A percentile compares a stretch with the other conserved stretches of the same genome.
Conservation (phyloP, 75 land plant genomes). For the Cunninghamia lanceolata region DNA sequence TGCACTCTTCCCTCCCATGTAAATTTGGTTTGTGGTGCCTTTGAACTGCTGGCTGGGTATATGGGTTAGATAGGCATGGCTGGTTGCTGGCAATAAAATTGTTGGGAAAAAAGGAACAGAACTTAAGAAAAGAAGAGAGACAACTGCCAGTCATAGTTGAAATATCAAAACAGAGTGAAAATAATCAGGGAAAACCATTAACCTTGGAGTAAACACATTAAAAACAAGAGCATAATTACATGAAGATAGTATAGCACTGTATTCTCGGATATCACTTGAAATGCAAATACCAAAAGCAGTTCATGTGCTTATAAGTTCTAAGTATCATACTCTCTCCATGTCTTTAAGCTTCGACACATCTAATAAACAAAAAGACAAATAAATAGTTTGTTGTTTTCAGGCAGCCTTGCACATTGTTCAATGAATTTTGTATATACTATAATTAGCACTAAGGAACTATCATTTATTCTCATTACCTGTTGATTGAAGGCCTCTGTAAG, state of each 20-base stretch:
- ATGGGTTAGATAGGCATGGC: neutral
- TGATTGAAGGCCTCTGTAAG: constrained; percentile 85
- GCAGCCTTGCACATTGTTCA: neutral
- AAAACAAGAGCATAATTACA: neutral
- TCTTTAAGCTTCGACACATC: neutral
- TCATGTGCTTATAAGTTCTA: neutral
- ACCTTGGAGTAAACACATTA: neutral
- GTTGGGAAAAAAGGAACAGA: neutral
- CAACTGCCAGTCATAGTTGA: neutral
- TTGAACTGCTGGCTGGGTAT: neutral
- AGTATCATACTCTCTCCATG: neutral
- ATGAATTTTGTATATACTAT: neutral
- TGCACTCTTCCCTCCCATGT: neutral
- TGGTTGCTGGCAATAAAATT: neutral
- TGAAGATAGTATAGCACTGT: neutral
- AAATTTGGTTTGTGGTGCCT: neutral
- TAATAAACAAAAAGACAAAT: neutral
- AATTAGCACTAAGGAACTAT: neutral
- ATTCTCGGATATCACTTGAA: neutral
- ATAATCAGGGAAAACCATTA: neutral
- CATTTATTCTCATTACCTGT: constrained; percentile 46
- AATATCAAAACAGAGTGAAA: neutral
- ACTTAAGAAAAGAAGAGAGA: neutral
- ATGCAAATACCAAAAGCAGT: neutral
- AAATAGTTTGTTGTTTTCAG: neutral